Evolutionary conservation across 345 rosid genomes (phyloP), one percentile per base, ranked within the genome.

Genomic region (Dovyalis caffra): DNA sequence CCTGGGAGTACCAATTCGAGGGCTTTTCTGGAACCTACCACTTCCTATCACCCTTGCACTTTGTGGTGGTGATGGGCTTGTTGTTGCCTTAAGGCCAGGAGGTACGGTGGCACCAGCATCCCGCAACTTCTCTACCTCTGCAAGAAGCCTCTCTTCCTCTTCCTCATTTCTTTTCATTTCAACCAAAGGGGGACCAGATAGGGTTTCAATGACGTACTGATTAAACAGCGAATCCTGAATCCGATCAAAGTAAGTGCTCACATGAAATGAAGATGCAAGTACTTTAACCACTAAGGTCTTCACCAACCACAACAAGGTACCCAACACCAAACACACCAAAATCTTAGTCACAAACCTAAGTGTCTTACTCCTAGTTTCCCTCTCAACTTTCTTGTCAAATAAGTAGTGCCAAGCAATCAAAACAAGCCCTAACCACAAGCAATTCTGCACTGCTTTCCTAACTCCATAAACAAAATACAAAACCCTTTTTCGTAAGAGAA

Each of bases 211-310:
- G 20, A 77, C 80, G 43, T 77, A 80, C 10, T 80, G 83, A 73
- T 80, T 76, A 68, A 80, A 80, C 74, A 80, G 53, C 1, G 83
- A 76, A 72, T 81, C 83, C 38, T 81, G 83, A 34, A 81, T 81
- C 43, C 83, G 71, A 29, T 81, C 83, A 58, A 77, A 81, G 71
- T 73, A 81, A 21, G 80, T 77, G 38, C 80, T 81, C n/a, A 81
- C 78, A 47, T 81, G 83, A 64, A 80, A 80, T 47, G 83, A 80
- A 45, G 83, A 80, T n/a, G 83, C 83, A 45, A 80, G 80, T 26
- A 81, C 83, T 57, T 81, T 81, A 57, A 81, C 78, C n/a, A 77
- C 64, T 20, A 81, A 74, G 18, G 78, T 81, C 72, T 81, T 81
- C 29, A 77, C 77, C 38, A 81, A 68, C 83, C 83, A 81, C 20